Base-by-base conservation (phyloP, 2,329 filamentous ascomycete genomes). In the Saccharata proteae region DNA sequence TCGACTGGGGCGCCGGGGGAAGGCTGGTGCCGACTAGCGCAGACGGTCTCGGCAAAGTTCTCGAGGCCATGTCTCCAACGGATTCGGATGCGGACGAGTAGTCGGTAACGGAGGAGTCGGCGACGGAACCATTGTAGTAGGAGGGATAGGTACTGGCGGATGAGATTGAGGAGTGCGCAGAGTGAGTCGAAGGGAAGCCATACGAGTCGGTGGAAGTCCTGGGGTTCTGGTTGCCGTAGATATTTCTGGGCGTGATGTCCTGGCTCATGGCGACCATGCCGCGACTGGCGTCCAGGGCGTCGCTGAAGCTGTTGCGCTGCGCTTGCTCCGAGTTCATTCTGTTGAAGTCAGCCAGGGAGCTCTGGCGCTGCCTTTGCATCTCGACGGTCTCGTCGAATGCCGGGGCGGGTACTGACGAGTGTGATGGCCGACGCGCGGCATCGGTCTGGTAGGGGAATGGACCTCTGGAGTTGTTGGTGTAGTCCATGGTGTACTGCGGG, bases 201-300 rank as follows among this genome's bases (percentile, higher is more conserved):
- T 94, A 94, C 2, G 85, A 85, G 49, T 93, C 86, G 34, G 74
- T 69, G 2, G 85, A 85, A 34, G 74, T 77, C 41, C 84, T 70
- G 35, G 62, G 62, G 29, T 76, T 50, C 36, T 58, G 65, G 41
- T 72, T 69, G 38, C 80, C 83, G 50, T 93, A 93, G 46, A 93
- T 83, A 52, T 88, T 90, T 39, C 86, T 69, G 9, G 86, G 84
- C 1, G 85, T 93, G 46, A 77, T 59, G 46, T 94, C 85, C 60
- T 94, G 85, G 69, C 83, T 93, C 71, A 96, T 81, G 21, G 85
- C 84, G 16, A 94, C 71, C 82, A 96, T 94, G 44, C 85, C 84
- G 39, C 90, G 80, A 53, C 85, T 86, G 15, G 86, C 86, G 54
- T 94, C 88, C 35, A 96, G 74, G 16, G 84, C 83, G 51, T 94